A percentile compares a stretch with the other conserved stretches of the same genome.
These are phyloP conservation scores for Blastobotrys buckinghamii DNA, from an alignment of 1,139 yeast genomes.

Conservation along the genomic window DNA sequence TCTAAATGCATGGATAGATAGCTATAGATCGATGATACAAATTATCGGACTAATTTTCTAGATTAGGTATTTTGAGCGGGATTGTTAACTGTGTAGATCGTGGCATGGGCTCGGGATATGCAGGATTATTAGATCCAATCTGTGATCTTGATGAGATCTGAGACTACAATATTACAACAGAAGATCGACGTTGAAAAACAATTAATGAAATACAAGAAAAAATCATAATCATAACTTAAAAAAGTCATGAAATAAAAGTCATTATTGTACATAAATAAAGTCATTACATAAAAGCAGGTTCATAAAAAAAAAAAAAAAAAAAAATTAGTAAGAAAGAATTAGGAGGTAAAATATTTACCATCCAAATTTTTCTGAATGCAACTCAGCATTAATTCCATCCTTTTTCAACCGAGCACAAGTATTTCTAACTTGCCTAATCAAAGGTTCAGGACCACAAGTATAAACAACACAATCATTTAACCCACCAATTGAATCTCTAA, in stretches of 20 bases:
- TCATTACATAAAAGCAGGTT: not conserved
- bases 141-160: too few relatives aligned
- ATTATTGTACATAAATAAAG: not conserved
- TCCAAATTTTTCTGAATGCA: conserved; percentile 27
- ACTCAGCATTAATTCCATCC: conserved; percentile 19
- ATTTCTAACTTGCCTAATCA: conserved; percentile 23
- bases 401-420: conserved; percentile 20
- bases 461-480: conserved; percentile 4
- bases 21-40: too few relatives aligned
- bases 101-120: too few relatives aligned
- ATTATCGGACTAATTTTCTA: too few relatives aligned
- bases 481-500: conserved; percentile 5
- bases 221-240: not conserved
- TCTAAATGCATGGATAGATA: too few relatives aligned
- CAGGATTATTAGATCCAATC: too few relatives aligned
- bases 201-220: too few relatives aligned
- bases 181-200: too few relatives aligned
- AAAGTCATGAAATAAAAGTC: not conserved
- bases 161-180: too few relatives aligned
- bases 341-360: conserved; percentile 17
- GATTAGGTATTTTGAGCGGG: too few relatives aligned
- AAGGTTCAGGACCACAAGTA: conserved; percentile 27
- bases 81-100: too few relatives aligned
- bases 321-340: not conserved
- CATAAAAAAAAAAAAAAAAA: not conserved